A percentile compares a stretch with the other conserved stretches of the same genome.
Conservation (phyloP, 139 green algal species). For the Pseudopediastrum boryanum region DNA sequence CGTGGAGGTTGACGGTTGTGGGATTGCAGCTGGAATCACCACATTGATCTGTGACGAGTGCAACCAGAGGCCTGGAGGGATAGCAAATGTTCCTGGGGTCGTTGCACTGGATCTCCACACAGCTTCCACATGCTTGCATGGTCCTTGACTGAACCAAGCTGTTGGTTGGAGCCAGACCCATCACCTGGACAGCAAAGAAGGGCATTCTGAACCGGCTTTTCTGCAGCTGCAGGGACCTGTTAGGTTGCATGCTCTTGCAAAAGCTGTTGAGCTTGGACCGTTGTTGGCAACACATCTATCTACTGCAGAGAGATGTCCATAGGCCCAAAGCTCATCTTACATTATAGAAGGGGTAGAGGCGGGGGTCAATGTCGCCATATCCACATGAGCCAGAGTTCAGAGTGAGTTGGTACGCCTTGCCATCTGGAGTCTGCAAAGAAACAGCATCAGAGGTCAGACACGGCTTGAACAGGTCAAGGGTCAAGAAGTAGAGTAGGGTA, state of each 20-base stretch:
- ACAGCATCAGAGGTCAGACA: too few species aligned
- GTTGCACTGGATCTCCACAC: constrained; percentile 26
- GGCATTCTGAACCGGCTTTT: neutral
- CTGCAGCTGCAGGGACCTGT: neutral
- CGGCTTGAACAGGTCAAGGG: too few species aligned
- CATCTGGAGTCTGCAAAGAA: neutral
- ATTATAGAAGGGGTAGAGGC: constrained; percentile 22
- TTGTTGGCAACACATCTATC: neutral
- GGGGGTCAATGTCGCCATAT: constrained; percentile 26
- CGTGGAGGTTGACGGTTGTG: constrained; percentile 28
- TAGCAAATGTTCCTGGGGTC: constrained; percentile 13
- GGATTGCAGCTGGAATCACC: constrained; percentile 17
- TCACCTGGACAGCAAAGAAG: neutral
- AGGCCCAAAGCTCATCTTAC: neutral
- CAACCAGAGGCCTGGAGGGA: neutral
- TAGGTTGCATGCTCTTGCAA: neutral
- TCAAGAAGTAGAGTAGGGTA: too few species aligned
- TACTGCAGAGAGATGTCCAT: neutral
- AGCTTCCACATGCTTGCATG: constrained; percentile 13
- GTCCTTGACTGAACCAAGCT: neutral
- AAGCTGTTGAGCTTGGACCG: too few species aligned
- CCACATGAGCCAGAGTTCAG: constrained; percentile 21
- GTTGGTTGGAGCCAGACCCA: neutral
- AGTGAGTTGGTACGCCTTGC: constrained; percentile 13
- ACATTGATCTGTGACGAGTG: constrained; percentile 24